phyloP scores from a whole-genome alignment of 1,284 basidiomycete species.

The Trichosporon asahii region DNA sequence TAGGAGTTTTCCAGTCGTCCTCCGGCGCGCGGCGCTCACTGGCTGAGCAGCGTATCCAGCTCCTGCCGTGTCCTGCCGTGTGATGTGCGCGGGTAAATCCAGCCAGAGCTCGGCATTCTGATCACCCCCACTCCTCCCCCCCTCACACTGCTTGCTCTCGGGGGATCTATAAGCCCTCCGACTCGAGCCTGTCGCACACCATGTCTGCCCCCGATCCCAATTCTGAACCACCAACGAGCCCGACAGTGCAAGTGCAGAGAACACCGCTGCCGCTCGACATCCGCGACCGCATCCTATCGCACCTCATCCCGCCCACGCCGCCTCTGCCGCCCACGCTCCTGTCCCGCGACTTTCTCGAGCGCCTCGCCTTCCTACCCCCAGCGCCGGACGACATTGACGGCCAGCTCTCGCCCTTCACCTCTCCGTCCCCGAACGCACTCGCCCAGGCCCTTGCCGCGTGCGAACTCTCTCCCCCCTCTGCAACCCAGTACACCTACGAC shows the following conservation, averaged over 20 bases:
- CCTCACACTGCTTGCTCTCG: not conserved
- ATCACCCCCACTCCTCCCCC: not conserved
- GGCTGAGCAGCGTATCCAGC: not conserved
- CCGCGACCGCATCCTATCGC: slow-evolving; percentile 37
- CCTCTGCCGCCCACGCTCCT: slow-evolving; percentile 40
- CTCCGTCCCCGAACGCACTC: slow-evolving; percentile 17
- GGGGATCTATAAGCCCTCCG: not conserved
- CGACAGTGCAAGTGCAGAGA: not conserved
- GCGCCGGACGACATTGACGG: slow-evolving; percentile 35
- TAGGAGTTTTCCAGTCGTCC: not conserved
- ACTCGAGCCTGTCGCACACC: too few relatives aligned
- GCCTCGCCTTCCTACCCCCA: slow-evolving; percentile 46
- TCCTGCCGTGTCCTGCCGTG: not conserved
- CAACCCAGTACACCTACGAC: slow-evolving; percentile 22
- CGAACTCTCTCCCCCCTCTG: slow-evolving; percentile 5
- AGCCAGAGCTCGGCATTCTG: not conserved
- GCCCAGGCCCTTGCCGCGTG: slow-evolving; percentile 10
- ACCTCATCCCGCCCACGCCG: slow-evolving; percentile 42
- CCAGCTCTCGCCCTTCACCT: slow-evolving; percentile 40
- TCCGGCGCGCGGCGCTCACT: not conserved
- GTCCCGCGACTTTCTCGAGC: slow-evolving; percentile 37
- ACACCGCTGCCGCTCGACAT: slow-evolving; percentile 29
- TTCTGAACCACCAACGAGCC: too few relatives aligned
- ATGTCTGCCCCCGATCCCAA: not conserved
- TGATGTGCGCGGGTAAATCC: slow-evolving; percentile 4